Percentiles rank a stretch among this genome's conserved stretches.
phyloP scores from a whole-genome alignment of 306 rosid species.

The Rubus idaeus region DNA sequence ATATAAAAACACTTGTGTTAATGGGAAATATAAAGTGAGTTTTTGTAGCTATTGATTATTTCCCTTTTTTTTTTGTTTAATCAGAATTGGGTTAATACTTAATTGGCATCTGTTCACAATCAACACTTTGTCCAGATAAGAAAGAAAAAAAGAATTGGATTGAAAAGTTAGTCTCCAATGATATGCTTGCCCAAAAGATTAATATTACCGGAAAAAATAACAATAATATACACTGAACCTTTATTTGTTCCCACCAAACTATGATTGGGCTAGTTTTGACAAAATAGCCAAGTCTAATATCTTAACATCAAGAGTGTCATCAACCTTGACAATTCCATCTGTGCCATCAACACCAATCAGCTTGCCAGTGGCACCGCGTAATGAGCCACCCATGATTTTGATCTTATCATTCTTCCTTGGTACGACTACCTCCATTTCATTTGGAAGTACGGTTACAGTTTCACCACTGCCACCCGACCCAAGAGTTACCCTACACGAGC shows the following conservation, averaged over 20 bases:
- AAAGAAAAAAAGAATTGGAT: neutral
- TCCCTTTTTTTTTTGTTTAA: no score
- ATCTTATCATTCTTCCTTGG: conserved; percentile 83
- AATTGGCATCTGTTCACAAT: neutral
- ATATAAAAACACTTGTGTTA: no score
- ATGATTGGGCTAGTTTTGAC: conserved; percentile 73
- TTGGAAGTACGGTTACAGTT: conserved; percentile 52
- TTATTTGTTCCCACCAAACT: conserved; percentile 21
- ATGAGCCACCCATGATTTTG: conserved; percentile 81
- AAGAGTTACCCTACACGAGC: conserved; percentile 69
- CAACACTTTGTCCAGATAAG: neutral
- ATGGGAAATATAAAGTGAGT: no score
- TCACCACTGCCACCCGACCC: conserved; percentile 81
- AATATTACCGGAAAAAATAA: conserved; percentile 8
- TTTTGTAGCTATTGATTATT: no score
- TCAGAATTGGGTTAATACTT: neutral
- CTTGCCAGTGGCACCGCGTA: conserved; percentile 93
- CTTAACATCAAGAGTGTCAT: conserved; percentile 89
- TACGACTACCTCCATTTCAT: conserved; percentile 75
- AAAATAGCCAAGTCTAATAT: conserved; percentile 79
- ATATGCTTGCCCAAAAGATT: neutral
- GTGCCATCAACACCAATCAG: conserved; percentile 97
- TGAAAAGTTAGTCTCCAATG: neutral
- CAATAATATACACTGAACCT: conserved; percentile 18
- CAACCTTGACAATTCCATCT: conserved; percentile 95